Conservation (phyloP, 2,329 filamentous ascomycete genomes). For the Alternaria rosae region DNA sequence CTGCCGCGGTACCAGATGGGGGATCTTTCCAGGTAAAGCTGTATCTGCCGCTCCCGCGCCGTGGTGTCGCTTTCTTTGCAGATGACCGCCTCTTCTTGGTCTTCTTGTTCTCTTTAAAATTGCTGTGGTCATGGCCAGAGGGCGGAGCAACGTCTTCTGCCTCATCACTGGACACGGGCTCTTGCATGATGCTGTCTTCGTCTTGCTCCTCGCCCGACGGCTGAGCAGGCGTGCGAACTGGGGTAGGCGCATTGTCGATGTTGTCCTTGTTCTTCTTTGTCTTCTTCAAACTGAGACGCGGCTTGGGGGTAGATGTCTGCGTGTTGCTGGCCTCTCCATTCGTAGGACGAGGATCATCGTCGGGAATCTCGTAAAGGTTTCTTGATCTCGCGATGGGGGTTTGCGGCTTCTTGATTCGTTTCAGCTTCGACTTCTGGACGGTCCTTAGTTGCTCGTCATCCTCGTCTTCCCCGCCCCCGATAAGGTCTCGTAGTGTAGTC, state of each 20-base stretch:
- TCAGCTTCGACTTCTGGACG: conserved; percentile 4
- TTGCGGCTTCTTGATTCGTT: conserved; percentile 11
- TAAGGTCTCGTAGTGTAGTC: conserved; percentile 7
- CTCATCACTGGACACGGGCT: conserved; percentile 3
- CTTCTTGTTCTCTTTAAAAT: background rate
- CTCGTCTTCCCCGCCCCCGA: background rate
- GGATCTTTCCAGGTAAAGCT: background rate
- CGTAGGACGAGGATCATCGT: conserved; percentile 1
- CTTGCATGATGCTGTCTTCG: background rate
- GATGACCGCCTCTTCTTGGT: background rate
- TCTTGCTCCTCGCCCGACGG: background rate
- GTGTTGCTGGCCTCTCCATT: background rate
- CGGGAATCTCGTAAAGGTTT: conserved; percentile 6
- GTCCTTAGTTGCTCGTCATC: background rate
- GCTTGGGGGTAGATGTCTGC: background rate
- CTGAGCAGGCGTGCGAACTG: conserved; percentile 4
- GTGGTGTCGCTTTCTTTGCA: background rate
- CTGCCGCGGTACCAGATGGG: conserved; percentile 13
- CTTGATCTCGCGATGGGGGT: background rate
- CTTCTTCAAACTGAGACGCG: background rate
- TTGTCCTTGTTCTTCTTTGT: background rate
- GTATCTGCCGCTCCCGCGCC: background rate
- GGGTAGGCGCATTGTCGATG: background rate
- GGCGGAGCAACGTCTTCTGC: background rate
- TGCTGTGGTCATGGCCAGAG: background rate